These are phyloP conservation scores for Penicillium salamii DNA, from an alignment of 495 filamentous ascomycete genomes.

Conservation along the genomic window DNA sequence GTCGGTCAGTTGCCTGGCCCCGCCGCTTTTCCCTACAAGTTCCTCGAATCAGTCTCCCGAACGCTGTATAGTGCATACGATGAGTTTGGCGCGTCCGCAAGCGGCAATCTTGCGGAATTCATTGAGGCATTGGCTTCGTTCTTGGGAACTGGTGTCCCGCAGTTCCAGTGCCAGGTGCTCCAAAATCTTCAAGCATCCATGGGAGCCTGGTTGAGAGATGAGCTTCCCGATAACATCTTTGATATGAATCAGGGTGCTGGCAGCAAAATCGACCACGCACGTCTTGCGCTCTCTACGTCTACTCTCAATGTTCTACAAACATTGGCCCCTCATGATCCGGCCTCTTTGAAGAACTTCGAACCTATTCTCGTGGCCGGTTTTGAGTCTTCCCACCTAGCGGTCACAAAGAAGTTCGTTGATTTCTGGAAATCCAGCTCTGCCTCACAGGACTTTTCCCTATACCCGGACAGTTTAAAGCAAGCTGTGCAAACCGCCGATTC, in stretches of 20 bases:
- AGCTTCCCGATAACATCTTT: constrained; percentile 17
- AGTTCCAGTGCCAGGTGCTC: constrained; percentile 32
- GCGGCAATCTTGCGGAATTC: constrained; percentile 27
- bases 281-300: constrained; percentile 33
- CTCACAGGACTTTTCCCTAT: constrained; percentile 32
- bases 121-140: constrained; percentile 42
- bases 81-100: constrained; percentile 21
- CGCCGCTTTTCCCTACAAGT: constrained; percentile 23
- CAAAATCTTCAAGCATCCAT: constrained; percentile 32
- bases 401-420: constrained; percentile 51
- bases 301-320: constrained; percentile 36
- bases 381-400: constrained; percentile 48
- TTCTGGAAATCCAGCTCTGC: constrained; percentile 62
- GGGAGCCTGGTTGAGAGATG: constrained; percentile 34
- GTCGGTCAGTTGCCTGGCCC: background rate
- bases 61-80: constrained; percentile 32
- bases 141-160: constrained; percentile 29
- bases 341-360: constrained; percentile 46
- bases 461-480: constrained; percentile 43
- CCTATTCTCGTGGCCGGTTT: constrained; percentile 56
- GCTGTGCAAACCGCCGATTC: constrained; percentile 45
- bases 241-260: constrained; percentile 22
- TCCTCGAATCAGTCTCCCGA: constrained; percentile 25
- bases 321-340: constrained; percentile 35
- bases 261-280: constrained; percentile 39